Conservation (phyloP, 2,329 filamentous ascomycete genomes). For the Coniochaeta sp. region DNA sequence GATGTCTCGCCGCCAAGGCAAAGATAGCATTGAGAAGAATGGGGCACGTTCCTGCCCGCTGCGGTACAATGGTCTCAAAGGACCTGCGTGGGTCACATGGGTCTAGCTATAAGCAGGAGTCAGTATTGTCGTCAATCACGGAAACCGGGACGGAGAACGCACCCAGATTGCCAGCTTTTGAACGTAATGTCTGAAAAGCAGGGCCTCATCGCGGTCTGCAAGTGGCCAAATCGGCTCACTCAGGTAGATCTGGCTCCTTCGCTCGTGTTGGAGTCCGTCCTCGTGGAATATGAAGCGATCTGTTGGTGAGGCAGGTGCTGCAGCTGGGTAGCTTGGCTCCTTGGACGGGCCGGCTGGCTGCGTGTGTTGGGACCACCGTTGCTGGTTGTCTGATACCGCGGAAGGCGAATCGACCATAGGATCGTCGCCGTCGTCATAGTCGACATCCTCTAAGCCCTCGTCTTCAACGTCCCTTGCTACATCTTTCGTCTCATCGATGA, state of each 20-base stretch:
- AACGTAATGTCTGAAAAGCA: constrained; percentile 23
- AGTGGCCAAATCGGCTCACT: constrained; percentile 19
- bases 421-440: background rate
- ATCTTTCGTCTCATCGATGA: constrained; percentile 16
- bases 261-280: constrained; percentile 6
- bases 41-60: constrained; percentile 39
- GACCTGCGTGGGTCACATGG: constrained; percentile 32
- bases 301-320: constrained; percentile 14
- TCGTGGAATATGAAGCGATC: constrained; percentile 21
- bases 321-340: background rate
- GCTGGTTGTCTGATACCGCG: background rate
- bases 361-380: background rate
- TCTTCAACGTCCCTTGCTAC: constrained; percentile 4
- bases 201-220: constrained; percentile 15
- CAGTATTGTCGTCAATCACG: background rate
- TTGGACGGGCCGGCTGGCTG: background rate
- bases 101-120: constrained; percentile 26
- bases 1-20: constrained; percentile 46
- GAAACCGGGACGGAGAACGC: constrained; percentile 3
- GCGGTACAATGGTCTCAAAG: constrained; percentile 46
- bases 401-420: constrained; percentile 4
- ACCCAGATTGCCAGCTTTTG: constrained; percentile 27
- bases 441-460: background rate
- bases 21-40: constrained; percentile 50
- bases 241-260: constrained; percentile 12